These are phyloP conservation scores for Tulasnella sp. DNA, from an alignment of 768 basidiomycete species.

Conservation along the genomic window DNA sequence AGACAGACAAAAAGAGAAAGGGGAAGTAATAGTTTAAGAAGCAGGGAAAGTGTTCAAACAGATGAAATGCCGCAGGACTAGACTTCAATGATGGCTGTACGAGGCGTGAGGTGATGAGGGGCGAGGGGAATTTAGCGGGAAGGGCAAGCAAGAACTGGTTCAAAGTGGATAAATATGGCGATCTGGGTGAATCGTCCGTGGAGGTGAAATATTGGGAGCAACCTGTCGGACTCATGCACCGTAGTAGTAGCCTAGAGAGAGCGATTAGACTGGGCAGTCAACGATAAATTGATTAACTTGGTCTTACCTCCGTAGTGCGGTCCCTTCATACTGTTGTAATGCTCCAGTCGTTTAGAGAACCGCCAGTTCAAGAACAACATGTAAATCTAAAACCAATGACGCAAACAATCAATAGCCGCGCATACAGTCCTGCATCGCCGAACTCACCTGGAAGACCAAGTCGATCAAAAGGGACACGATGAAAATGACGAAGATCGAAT, in stretches of 20 bases:
- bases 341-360: conserved; percentile 56
- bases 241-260: conserved; percentile 33
- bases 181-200: background rate
- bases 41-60: background rate
- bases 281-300: background rate
- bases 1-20: background rate
- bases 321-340: conserved; percentile 54
- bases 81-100: background rate
- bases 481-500: conserved; percentile 51
- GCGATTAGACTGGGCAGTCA: background rate
- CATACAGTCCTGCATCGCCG: conserved; percentile 22
- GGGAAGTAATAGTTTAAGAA: background rate
- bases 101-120: background rate
- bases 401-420: background rate
- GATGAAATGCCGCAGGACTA: background rate
- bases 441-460: conserved; percentile 51
- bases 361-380: conserved; percentile 70
- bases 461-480: conserved; percentile 52
- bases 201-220: background rate
- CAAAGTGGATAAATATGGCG: background rate
- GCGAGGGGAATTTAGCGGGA: background rate
- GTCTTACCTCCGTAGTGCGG: conserved; percentile 48
- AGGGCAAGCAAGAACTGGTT: background rate
- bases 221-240: background rate
- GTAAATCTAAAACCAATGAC: conserved; percentile 39